phyloP scores from a whole-genome alignment of 164 flowering plant species.

The Piper betle region DNA sequence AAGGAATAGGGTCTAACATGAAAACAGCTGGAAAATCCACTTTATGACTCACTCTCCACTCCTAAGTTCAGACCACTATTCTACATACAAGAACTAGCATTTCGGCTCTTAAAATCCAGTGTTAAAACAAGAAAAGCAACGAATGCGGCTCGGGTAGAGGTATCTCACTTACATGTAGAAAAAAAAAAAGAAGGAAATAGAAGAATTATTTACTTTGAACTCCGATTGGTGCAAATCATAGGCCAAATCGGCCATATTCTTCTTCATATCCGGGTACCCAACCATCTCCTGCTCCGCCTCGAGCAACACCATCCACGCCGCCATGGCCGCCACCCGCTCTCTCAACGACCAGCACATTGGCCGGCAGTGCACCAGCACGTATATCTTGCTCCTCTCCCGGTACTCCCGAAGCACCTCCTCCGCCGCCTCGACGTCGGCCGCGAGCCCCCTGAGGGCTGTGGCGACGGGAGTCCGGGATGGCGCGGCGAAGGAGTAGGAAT shows the following conservation, averaged over 20 bases:
- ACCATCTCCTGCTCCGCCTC: conserved; percentile 18
- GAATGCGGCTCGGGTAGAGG: too few relatives aligned
- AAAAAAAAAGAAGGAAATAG: neutral
- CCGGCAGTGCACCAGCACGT: conserved; percentile 33
- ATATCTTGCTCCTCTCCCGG: conserved; percentile 27
- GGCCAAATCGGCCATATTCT: conserved; percentile 35
- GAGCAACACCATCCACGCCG: conserved; percentile 42
- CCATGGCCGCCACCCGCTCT: conserved; percentile 26
- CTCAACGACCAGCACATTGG: conserved; percentile 23
- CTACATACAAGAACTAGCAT: neutral
- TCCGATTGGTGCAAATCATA: conserved; percentile 38
- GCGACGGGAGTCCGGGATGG: neutral
- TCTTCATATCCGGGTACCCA: conserved; percentile 24
- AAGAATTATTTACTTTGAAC: conserved; percentile 22
- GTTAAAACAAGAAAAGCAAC: too few relatives aligned
- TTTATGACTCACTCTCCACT: neutral
- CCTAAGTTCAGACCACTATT: neutral
- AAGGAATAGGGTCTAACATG: too few relatives aligned
- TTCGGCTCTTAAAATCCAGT: neutral
- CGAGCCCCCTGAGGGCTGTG: too few relatives aligned
- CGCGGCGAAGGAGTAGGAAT: too few relatives aligned
- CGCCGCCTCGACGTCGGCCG: conserved; percentile 9
- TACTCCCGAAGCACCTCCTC: conserved; percentile 21
- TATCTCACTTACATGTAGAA: neutral
- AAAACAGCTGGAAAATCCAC: neutral